A percentile compares a stretch with the other conserved stretches of the same genome.
These are phyloP conservation scores for Jamesozyma piceae DNA, from an alignment of 805 yeast species.

Conservation along the genomic window DNA sequence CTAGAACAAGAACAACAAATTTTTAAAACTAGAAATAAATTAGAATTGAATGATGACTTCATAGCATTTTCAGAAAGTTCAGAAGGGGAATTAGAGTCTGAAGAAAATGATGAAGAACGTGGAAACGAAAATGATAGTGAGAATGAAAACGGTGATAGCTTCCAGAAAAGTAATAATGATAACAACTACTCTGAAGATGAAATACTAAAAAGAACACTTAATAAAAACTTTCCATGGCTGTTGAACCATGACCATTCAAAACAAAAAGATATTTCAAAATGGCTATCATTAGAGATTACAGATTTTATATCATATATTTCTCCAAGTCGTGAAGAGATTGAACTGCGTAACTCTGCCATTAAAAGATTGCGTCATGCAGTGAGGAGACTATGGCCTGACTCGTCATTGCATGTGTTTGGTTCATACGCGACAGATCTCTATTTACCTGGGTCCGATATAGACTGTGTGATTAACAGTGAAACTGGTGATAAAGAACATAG, in stretches of 20 bases:
- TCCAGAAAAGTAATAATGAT: not conserved
- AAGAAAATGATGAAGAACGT: conserved; percentile 4
- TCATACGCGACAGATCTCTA: conserved; percentile 90
- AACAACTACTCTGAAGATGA: not conserved
- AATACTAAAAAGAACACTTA: conserved; percentile 4
- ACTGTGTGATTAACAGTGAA: conserved; percentile 71
- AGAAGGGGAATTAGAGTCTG: conserved; percentile 10
- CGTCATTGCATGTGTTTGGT: conserved; percentile 81
- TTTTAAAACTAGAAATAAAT: conserved; percentile 12
- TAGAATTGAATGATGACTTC: conserved; percentile 35
- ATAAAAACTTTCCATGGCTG: conserved; percentile 57
- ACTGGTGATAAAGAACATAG: conserved; percentile 50
- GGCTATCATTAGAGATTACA: conserved; percentile 78
- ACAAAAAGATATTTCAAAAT: conserved; percentile 70
- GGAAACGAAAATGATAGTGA: conserved; percentile 6
- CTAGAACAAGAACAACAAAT: conserved; percentile 1
- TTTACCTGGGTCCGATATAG: conserved; percentile 94
- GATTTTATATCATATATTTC: conserved; percentile 81
- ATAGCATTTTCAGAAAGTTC: conserved; percentile 33
- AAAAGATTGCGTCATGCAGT: conserved; percentile 45
- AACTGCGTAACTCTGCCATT: conserved; percentile 58
- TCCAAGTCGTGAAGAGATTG: conserved; percentile 68
- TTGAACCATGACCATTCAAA: conserved; percentile 65
- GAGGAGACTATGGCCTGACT: conserved; percentile 59
- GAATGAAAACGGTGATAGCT: conserved; percentile 1